Base-by-base conservation (phyloP, 768 basidiomycete species). In the Amanita pseudoporphyria region DNA sequence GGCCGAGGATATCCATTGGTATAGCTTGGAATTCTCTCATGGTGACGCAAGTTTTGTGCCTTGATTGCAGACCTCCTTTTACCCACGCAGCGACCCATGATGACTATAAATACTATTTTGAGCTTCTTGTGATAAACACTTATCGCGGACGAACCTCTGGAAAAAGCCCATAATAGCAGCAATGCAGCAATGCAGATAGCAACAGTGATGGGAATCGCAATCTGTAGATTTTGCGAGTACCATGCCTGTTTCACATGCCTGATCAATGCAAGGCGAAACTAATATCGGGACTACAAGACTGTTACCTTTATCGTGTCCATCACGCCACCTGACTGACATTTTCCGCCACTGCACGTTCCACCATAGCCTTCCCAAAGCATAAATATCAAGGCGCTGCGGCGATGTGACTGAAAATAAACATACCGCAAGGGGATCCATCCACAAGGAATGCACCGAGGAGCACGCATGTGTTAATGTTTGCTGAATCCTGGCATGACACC, bases 371-470 rank as follows among this genome's bases (percentile, higher is more conserved):
- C 40, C n/a, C 47, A 33, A 42, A 55, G 31, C 32, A 47, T 53
- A 57, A 52, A 54, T 47, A 45, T 38, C 42, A n/a, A 48, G 45
- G 36, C 21, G 50, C 32, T 38, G 45, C 53, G 33, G 42, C 12
- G 9, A 41, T 31, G 26, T 7, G 30, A 43, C 21, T 13, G 43
- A 37, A 49, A 22, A 42, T 45, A 40, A n/a, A 39, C 16, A 16
- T 44, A 80, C 88, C 88, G 63, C 90, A 94, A 12, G 87, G 81
- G 26, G 86, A 88, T 19, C 90, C 91, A 61, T 90, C 84, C 47
- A 87, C 70, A 43, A 92, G 78, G 38, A 76, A 63, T 3, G 86
- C 76, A 49, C 84, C 81, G 42, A 93, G 68, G 35, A 82, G 65
- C 18, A 90, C 64, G 62, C 91, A 94, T 55, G 74, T 73, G 52